A percentile compares a stretch with the other conserved stretches of the same genome.
Conservation (phyloP, 176 grass and related monocot genomes). For the Cenchrus americanus region DNA sequence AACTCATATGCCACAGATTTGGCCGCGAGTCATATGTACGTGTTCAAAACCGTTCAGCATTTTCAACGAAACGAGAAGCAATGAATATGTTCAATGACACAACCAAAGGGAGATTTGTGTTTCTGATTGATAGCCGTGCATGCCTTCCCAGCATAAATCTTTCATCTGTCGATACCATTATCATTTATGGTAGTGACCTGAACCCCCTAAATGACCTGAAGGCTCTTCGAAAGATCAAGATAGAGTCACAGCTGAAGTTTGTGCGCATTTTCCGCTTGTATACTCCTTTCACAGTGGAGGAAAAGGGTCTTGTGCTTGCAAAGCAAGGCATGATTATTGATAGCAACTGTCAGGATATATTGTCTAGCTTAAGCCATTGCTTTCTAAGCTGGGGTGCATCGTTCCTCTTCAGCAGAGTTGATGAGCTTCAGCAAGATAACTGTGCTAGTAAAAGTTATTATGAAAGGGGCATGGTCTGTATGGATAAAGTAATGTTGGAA, state of each 20-base stretch:
- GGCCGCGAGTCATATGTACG: conserved; percentile 70
- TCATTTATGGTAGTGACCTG: conserved; percentile 75
- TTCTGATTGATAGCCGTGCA: conserved; percentile 72
- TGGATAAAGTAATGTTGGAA: conserved; percentile 55
- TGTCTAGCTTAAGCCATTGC: conserved; percentile 50
- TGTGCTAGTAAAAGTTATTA: conserved; percentile 33
- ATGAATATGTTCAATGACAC: conserved; percentile 80
- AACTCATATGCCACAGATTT: conserved; percentile 69
- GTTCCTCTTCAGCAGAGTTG: conserved; percentile 56
- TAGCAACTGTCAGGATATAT: conserved; percentile 52
- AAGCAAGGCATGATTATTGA: conserved; percentile 61
- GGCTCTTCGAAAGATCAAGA: conserved; percentile 59
- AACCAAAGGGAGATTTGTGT: conserved; percentile 72
- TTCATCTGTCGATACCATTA: conserved; percentile 65
- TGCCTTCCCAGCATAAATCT: conserved; percentile 78
- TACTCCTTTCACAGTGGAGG: conserved; percentile 78
- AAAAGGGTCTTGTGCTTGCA: conserved; percentile 64
- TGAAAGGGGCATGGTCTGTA: conserved; percentile 36
- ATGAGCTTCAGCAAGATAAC: conserved; percentile 60
- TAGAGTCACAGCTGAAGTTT: conserved; percentile 47
- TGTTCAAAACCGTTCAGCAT: conserved; percentile 45
- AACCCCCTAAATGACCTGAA: conserved; percentile 84
- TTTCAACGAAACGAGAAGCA: conserved; percentile 51
- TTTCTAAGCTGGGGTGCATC: conserved; percentile 81
- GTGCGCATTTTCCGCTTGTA: conserved; percentile 74